Base-by-base conservation (phyloP, 257 asterid species). In the Solanum commersonii region DNA sequence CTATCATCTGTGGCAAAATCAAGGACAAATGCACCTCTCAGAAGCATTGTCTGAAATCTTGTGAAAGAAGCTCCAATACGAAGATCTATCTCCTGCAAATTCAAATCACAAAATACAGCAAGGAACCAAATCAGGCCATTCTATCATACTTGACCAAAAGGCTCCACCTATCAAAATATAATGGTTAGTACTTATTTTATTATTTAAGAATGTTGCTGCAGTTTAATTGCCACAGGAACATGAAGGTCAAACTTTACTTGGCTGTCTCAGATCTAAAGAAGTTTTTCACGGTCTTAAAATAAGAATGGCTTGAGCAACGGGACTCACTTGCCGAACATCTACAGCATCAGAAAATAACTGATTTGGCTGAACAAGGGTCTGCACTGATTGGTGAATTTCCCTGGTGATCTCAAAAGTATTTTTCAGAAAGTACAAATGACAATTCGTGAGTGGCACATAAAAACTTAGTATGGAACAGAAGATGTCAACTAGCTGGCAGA, bases 21-120 rank as follows among this genome's bases (percentile, higher is more conserved):
- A 65, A 97, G 91, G 87, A 94, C 88, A 91, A 96, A 97, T 87
- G 98, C 98, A 93, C 95, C 95, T 91, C 90, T 95, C 93, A 97
- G 89, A 88, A 97, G 94, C 96, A 97, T 93, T 34, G 99, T 97
- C 91, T 97, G 99, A 89, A 97, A 97, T 89, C 99, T 95, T 82
- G 99, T 96, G 93, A 97, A 97, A 89, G 99, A 95, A 88, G 99
- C 99, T 63, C 99, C 99, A 3, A 97, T 97, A 31, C 99, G 94
- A 83, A 97, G 98, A 93, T 97, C 99, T 89, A 97, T 95, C 94
- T 97, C 99, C 99, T 97, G 94, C 94, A 93, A 52, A 86, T 82
- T 49, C 31, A 49, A 82, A 82, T 82, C 4, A 31, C 38, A 82
- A 81, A 81, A 82, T 82, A 11, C 86, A 82, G 44, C 70, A 82